These are phyloP conservation scores for Farysia itapuensis DNA, from an alignment of 1,284 basidiomycete species.

Conservation along the genomic window DNA sequence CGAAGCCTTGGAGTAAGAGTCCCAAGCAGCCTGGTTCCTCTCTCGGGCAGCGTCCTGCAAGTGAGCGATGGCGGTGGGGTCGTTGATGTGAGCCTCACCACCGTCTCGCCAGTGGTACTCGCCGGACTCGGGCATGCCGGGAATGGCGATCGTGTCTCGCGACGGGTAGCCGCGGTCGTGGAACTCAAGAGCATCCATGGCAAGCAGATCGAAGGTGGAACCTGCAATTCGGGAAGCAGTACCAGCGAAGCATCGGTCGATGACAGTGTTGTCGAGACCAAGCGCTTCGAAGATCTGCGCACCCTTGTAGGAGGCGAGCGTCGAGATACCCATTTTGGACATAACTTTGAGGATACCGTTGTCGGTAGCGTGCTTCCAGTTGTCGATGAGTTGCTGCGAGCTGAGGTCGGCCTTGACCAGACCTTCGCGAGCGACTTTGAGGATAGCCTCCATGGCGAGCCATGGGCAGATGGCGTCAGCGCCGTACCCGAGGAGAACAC, in stretches of 20 bases:
- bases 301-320: slow-evolving; percentile 57
- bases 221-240: slow-evolving; percentile 55
- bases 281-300: slow-evolving; percentile 58
- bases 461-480: slow-evolving; percentile 58
- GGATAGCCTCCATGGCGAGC: slow-evolving; percentile 56
- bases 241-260: slow-evolving; percentile 56
- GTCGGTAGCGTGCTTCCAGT: slow-evolving; percentile 52
- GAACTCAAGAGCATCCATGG: slow-evolving; percentile 55
- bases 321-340: slow-evolving; percentile 59
- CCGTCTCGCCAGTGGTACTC: slow-evolving; percentile 58
- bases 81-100: slow-evolving; percentile 57
- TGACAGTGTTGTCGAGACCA: slow-evolving; percentile 47
- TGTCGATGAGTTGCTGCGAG: slow-evolving; percentile 44
- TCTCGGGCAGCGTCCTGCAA: slow-evolving; percentile 55
- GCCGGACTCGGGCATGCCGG: slow-evolving; percentile 52
- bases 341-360: slow-evolving; percentile 56
- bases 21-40: slow-evolving; percentile 53
- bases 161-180: slow-evolving; percentile 55
- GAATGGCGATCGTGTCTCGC: slow-evolving; percentile 43
- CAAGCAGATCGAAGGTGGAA: slow-evolving; percentile 49
- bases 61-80: slow-evolving; percentile 53
- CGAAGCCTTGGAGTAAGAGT: slow-evolving; percentile 53
- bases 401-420: slow-evolving; percentile 52
- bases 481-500: slow-evolving; percentile 57
- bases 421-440: slow-evolving; percentile 55